phyloP scores from a whole-genome alignment of 2,329 filamentous ascomycete genomes.

The Grosmannia penicillata region DNA sequence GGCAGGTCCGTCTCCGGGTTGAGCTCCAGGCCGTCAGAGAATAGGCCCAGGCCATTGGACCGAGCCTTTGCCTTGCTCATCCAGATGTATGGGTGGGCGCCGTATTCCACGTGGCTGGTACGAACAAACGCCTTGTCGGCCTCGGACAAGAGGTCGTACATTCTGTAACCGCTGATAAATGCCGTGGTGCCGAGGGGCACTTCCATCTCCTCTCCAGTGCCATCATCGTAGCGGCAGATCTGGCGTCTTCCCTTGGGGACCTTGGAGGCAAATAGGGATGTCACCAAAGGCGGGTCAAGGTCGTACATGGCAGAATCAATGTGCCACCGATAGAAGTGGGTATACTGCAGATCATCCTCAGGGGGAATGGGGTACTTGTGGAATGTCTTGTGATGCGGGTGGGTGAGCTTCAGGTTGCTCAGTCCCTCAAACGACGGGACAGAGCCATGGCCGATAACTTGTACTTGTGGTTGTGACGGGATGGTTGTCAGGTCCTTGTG shows the following conservation, averaged over 20 bases:
- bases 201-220: conserved; percentile 47
- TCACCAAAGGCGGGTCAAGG: conserved; percentile 58
- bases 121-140: conserved; percentile 53
- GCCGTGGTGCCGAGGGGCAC: conserved; percentile 65
- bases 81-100: conserved; percentile 69
- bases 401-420: conserved; percentile 49
- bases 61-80: conserved; percentile 55
- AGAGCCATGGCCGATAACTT: conserved; percentile 64
- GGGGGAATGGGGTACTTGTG: conserved; percentile 23
- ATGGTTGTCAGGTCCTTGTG: conserved; percentile 73
- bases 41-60: conserved; percentile 53
- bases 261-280: conserved; percentile 53
- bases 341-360: conserved; percentile 23
- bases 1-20: conserved; percentile 43
- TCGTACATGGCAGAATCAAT: conserved; percentile 65
- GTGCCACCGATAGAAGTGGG: conserved; percentile 60
- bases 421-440: conserved; percentile 57
- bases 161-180: conserved; percentile 55
- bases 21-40: conserved; percentile 40
- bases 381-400: conserved; percentile 47
- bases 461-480: conserved; percentile 62
- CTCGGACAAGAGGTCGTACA: conserved; percentile 51
- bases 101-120: conserved; percentile 55
- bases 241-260: conserved; percentile 37
- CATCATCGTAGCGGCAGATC: conserved; percentile 59